Base-by-base conservation (phyloP, 176 grass and related monocot genomes). In the Eleusine indica region DNA sequence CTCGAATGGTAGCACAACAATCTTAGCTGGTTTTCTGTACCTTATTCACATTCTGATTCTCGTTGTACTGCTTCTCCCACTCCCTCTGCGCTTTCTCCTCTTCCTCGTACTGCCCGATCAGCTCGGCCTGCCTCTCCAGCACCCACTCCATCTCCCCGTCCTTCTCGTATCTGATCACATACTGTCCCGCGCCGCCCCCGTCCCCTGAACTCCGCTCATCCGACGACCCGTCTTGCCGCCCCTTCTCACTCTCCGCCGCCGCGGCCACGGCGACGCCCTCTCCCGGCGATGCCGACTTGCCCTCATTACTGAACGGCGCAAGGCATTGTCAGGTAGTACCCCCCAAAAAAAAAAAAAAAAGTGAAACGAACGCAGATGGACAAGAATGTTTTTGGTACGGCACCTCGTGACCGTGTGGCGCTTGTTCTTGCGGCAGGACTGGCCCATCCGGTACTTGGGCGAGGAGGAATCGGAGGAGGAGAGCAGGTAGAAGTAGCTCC, bases 361-460 rank as follows among this genome's bases (percentile, higher is more conserved):
- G 35, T 9, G 18, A 69, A 1, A 15, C 38, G 30, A 38, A 52
- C 30, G 1, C 42, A 18, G 15, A 32, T 0, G 41, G 25, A 7
- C 5, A 46, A 28, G 37, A 80, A 21, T 54, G 71, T 37, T 18
- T 22, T 38, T 39, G 3, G 25, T 21, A 5, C 56, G 10, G 61
- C 69, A 95, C 92, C 90, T 88, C 71, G 84, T 43, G 60, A 93
- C 79, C 67, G 84, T 81, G 63, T 74, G 85, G 37, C 73, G 74
- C 85, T 94, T 96, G 80, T 92, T 94, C 86, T 90, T 98, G 70
- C 96, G 73, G 85, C 96, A 98, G 17, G 96, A 98, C 82, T 92
- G 94, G 11, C 93, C 96, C 74, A 90, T 54, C 28, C 89, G 93
- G 73, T 98, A 95, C 71, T 95, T 98, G 58, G 96, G 93, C 53